A percentile compares a stretch with the other conserved stretches of the same genome.
phyloP scores from a whole-genome alignment of 768 basidiomycete species.

The Lactarius trivialis region DNA sequence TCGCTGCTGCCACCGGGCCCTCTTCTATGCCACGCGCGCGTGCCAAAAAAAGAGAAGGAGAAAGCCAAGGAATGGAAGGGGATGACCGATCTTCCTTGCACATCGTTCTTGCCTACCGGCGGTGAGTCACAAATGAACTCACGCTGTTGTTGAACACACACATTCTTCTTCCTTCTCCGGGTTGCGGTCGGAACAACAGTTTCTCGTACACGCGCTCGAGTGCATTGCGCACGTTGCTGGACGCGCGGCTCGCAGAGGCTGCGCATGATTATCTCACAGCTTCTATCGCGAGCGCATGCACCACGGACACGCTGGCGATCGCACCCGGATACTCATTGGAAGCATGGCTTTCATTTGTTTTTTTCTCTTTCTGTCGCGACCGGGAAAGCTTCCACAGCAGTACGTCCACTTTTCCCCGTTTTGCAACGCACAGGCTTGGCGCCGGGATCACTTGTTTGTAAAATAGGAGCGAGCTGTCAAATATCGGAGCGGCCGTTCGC shows the following conservation, averaged over 20 bases:
- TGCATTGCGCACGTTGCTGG: slow-evolving; percentile 6
- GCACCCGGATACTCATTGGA: background rate
- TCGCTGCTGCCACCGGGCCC: background rate
- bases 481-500: background rate
- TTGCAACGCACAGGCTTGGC: background rate
- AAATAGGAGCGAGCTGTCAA: background rate
- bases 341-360: background rate
- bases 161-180: background rate
- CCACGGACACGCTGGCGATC: background rate
- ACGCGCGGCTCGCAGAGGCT: background rate
- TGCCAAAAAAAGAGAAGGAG: background rate
- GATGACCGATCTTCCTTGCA: background rate
- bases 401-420: background rate
- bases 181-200: background rate
- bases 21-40: background rate
- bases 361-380: background rate
- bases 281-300: background rate
- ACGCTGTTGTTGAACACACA: background rate
- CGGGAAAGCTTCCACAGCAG: background rate
- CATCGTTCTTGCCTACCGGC: background rate
- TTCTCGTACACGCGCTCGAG: background rate
- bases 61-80: background rate
- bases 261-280: slow-evolving; percentile 8
- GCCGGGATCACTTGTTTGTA: background rate
- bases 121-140: background rate